Evolutionary conservation across 1,284 basidiomycete genomes (phyloP).

Genomic region (Malassezia arunalokei): DNA sequence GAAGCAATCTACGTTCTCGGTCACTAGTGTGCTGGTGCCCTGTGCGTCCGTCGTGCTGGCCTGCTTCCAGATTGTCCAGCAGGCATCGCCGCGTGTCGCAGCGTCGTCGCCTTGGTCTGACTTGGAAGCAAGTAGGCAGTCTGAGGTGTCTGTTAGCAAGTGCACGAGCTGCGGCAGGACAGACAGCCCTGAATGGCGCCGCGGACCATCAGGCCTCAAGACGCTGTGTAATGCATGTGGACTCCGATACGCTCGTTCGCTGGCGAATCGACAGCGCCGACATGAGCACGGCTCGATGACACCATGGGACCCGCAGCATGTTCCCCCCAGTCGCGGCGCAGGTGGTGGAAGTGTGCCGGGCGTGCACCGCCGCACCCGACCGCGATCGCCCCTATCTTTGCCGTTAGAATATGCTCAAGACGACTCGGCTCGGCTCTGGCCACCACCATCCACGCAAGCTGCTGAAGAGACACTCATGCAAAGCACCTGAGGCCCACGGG

Average conservation of each 20-base stretch:
- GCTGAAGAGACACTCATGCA: too few relatives aligned
- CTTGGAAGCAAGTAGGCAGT: not conserved
- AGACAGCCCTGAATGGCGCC: constrained; percentile 84
- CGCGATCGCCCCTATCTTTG: not conserved
- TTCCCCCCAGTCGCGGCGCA: constrained; percentile 31
- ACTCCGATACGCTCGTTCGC: constrained; percentile 37
- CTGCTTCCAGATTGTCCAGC: constrained; percentile 48
- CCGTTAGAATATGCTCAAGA: too few relatives aligned
- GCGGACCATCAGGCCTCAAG: constrained; percentile 49
- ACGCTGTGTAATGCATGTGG: constrained; percentile 45
- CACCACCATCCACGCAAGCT: too few relatives aligned
- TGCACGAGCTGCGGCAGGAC: constrained; percentile 47
- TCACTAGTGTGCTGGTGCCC: constrained; percentile 83
- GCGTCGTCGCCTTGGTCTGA: not conserved
- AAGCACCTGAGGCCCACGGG: too few relatives aligned
- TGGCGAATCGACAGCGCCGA: constrained; percentile 31
- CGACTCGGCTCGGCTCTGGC: too few relatives aligned
- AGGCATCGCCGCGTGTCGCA: not conserved
- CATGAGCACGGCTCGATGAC: constrained; percentile 27
- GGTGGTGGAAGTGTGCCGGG: constrained; percentile 32
- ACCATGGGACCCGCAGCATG: constrained; percentile 15
- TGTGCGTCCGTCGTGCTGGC: constrained; percentile 59
- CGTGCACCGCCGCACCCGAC: constrained; percentile 20
- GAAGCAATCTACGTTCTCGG: constrained; percentile 54
- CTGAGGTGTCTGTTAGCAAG: constrained; percentile 20